Percentiles rank a stretch among this genome's conserved stretches.
These are phyloP conservation scores for Saccharomycopsis fermentans DNA, from an alignment of 805 yeast species.

Conservation along the genomic window DNA sequence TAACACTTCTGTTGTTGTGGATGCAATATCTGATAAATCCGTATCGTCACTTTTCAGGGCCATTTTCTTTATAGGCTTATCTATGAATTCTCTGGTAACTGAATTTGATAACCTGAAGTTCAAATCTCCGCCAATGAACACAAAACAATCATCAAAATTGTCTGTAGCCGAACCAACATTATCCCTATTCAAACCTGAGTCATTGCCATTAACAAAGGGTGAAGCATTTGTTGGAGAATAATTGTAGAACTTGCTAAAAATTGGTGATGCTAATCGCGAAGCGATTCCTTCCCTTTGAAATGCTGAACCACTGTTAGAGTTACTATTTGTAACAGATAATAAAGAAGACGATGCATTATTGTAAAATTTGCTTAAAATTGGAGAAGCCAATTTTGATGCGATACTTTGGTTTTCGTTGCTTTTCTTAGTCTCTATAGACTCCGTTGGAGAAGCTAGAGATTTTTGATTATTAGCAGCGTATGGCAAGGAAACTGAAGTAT, in stretches of 20 bases:
- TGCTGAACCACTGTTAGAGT: background rate
- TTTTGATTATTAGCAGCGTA: background rate
- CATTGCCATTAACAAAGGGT: background rate
- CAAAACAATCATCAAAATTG: slow-evolving; percentile 20
- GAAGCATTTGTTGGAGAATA: slow-evolving; percentile 2
- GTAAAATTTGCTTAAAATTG: background rate
- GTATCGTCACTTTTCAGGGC: background rate
- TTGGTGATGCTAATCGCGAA: slow-evolving; percentile 8
- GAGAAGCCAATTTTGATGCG: slow-evolving; percentile 3
- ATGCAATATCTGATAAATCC: background rate
- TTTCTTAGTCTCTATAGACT: background rate
- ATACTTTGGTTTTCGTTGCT: background rate
- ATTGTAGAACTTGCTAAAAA: background rate
- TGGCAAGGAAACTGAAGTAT: background rate
- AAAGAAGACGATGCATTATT: slow-evolving; percentile 1
- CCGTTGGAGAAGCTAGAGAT: background rate
- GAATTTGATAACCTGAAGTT: slow-evolving; percentile 37
- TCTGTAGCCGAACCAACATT: background rate
- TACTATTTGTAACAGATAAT: background rate
- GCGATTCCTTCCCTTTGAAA: background rate
- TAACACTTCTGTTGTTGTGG: background rate
- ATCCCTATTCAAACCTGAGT: background rate
- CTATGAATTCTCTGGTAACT: slow-evolving; percentile 18
- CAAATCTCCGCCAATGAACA: slow-evolving; percentile 43
- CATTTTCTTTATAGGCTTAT: background rate